Base-by-base conservation (phyloP, 2,329 filamentous ascomycete genomes). In the Colletotrichum australisinense region DNA sequence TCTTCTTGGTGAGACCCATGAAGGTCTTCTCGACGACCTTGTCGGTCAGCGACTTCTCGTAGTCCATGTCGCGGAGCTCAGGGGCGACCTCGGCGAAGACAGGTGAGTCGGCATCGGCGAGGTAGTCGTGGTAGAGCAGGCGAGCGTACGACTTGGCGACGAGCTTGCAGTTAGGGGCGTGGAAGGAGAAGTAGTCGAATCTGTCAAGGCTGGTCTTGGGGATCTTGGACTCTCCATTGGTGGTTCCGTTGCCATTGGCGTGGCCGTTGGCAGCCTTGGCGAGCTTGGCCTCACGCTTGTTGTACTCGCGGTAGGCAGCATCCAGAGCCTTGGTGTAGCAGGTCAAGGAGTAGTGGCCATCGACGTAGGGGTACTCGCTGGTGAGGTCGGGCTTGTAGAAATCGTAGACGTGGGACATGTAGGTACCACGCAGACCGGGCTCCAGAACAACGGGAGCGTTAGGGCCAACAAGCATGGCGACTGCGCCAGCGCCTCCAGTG, bases 321-420 rank as follows among this genome's bases (percentile, higher is more conserved):
- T 96, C 94, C 30, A 96, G 91, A 63, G 94, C 93, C 86, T 94
- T 90, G 76, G 88, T 93, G 86, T 96, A 96, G 89, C 94, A 96
- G 84, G 87, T 93, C 82, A 95, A 83, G 62, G 94, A 96, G 88
- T 92, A 95, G 83, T 95, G 93, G 74, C 94, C 94, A 79, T 96
- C 94, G 72, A 96, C 94, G 80, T 94, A 92, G 76, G 94, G 94
- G 86, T 96, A 96, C 86, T 96, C 94, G 89, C 92, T 94, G 80
- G 93, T 93, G 77, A 96, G 87, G 84, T 96, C 94, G 79, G 94
- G 93, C 91, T 96, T 96, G 91, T 95, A 96, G 84, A 96, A 96
- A 84, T 96, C 94, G 84, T 96, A 97, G 78, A 92, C 92, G 85
- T 96, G 94, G 83, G 92, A 88, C 91, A 95, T 93, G 87, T 94